Conservation (phyloP, 257 asterid genomes). For the Solanum chilense region DNA sequence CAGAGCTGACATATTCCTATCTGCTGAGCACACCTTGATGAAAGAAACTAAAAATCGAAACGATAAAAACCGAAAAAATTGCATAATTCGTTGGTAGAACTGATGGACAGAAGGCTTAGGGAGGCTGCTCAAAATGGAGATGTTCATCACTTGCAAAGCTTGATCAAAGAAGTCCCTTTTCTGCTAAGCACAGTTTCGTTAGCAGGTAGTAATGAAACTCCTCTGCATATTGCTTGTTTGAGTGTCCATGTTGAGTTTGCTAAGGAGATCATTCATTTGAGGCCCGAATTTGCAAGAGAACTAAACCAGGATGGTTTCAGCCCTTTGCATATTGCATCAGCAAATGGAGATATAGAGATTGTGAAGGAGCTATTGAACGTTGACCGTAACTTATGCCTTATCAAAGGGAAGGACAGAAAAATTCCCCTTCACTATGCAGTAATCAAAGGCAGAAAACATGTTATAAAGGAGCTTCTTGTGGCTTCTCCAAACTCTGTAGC, state of each 20-base stretch:
- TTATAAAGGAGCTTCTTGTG: conserved; percentile 10
- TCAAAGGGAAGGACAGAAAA: conserved; percentile 21
- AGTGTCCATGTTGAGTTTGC: background rate
- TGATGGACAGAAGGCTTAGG: background rate
- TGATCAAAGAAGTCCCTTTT: background rate
- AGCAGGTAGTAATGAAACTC: background rate
- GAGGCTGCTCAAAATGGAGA: background rate
- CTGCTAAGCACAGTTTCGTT: background rate
- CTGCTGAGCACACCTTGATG: background rate
- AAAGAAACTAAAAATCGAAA: background rate
- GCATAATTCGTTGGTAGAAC: background rate
- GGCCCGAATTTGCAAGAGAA: background rate
- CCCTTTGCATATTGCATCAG: conserved; percentile 29
- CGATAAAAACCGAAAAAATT: background rate
- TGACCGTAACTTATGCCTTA: conserved; percentile 13
- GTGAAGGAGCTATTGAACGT: conserved; percentile 19
- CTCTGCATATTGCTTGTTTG: background rate
- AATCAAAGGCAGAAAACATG: conserved; percentile 13
- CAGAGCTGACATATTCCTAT: background rate
- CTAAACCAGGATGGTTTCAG: conserved; percentile 17
- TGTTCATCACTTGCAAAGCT: background rate
- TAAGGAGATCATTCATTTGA: background rate
- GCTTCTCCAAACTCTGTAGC: conserved; percentile 2
- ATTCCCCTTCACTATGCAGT: conserved; percentile 33
- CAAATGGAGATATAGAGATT: conserved; percentile 20